phyloP scores from a whole-genome alignment of 768 basidiomycete species.

The Mycena crocata region DNA sequence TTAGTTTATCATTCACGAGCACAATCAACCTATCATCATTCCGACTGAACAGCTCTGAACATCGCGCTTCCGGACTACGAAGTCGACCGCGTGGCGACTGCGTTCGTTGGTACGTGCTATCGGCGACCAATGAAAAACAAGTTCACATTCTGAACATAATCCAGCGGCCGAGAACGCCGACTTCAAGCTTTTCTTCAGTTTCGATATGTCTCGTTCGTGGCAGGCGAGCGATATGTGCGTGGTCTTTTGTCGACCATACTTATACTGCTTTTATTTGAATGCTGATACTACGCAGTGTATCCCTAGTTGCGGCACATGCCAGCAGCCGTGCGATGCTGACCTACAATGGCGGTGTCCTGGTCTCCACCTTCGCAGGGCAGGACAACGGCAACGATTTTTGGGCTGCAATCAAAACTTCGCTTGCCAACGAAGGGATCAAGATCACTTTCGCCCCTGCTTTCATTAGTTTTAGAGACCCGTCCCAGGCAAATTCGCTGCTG shows the following conservation, averaged over 20 bases:
- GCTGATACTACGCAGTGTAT: constrained; percentile 15
- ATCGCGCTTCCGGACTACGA: constrained; percentile 41
- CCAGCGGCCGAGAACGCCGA: constrained; percentile 42
- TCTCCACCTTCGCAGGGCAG: constrained; percentile 53
- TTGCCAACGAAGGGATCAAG: constrained; percentile 38
- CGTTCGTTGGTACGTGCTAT: constrained; percentile 37
- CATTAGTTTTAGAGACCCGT: constrained; percentile 41
- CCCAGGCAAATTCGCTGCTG: constrained; percentile 32
- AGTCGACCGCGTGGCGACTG: constrained; percentile 41
- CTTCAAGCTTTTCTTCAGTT: constrained; percentile 52
- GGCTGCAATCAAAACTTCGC: constrained; percentile 27
- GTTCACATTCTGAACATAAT: background rate
- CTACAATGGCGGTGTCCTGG: constrained; percentile 42
- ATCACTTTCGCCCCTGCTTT: constrained; percentile 47
- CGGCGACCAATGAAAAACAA: no score
- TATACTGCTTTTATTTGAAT: background rate
- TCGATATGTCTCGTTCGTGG: constrained; percentile 48
- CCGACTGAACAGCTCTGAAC: constrained; percentile 40
- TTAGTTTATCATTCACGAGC: constrained; percentile 9
- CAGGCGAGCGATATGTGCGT: constrained; percentile 28
- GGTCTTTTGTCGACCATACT: background rate
- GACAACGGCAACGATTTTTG: constrained; percentile 44
- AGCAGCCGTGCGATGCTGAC: constrained; percentile 43
- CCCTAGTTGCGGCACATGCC: constrained; percentile 43
- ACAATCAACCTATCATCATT: no score